Evolutionary conservation across 345 rosid genomes (phyloP).

Genomic region (thale cress (Arabidopsis thaliana)): TAIR10.1 NC_003074.8:2923501-2924000

Average conservation of each 20-base stretch:
- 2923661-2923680: neutral
- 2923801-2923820: slow-evolving; percentile 28
- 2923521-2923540: slow-evolving; percentile 10
- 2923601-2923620: slow-evolving; percentile 9
- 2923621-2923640: slow-evolving; percentile 3
- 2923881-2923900: slow-evolving; percentile 57
- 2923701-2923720: neutral
- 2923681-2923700: slow-evolving; percentile 14
- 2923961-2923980: slow-evolving; percentile 60
- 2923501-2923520: slow-evolving; percentile 28
- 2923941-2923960: slow-evolving; percentile 59
- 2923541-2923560: slow-evolving; percentile 19
- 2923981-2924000: slow-evolving; percentile 59
- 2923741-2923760: slow-evolving; percentile 38
- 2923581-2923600: slow-evolving; percentile 18
- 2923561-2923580: slow-evolving; percentile 20
- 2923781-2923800: slow-evolving; percentile 36
- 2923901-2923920: slow-evolving; percentile 53
- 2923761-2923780: slow-evolving; percentile 54
- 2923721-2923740: neutral
- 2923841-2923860: slow-evolving; percentile 36
- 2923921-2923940: slow-evolving; percentile 54
- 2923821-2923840: slow-evolving; percentile 42
- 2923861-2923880: slow-evolving; percentile 52
- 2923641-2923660: neutral